Evolutionary conservation across 139 green algal species (phyloP).

Genomic region (Gonium pectorale): DNA sequence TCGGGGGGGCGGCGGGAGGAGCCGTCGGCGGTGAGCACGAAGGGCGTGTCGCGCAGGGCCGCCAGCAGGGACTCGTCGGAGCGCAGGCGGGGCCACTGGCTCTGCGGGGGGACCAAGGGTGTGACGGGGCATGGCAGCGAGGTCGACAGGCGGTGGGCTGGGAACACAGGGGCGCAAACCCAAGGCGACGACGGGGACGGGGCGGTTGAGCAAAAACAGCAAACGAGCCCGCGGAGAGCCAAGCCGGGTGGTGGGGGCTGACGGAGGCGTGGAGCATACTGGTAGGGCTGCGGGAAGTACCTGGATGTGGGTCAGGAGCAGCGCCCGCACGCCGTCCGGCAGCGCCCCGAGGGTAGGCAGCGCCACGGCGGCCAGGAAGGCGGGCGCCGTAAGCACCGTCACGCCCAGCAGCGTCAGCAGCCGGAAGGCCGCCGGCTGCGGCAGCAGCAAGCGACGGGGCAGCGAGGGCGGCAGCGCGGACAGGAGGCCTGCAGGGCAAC

Average conservation of each 20-base stretch:
- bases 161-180: too few relatives aligned
- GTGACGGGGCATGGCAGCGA: too few relatives aligned
- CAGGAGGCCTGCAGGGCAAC: constrained; percentile 54
- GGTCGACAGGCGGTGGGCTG: too few relatives aligned
- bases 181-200: too few relatives aligned
- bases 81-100: constrained; percentile 29
- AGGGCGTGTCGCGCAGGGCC: constrained; percentile 57
- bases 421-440: constrained; percentile 15
- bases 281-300: neutral
- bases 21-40: constrained; percentile 56
- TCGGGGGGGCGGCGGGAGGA: constrained; percentile 28
- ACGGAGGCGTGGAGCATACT: neutral
- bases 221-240: too few relatives aligned
- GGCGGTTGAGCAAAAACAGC: too few relatives aligned
- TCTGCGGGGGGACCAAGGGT: neutral
- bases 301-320: constrained; percentile 55
- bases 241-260: neutral
- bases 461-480: constrained; percentile 29
- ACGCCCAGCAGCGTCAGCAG: constrained; percentile 62
- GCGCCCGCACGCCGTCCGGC: constrained; percentile 20
- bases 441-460: constrained; percentile 37
- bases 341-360: constrained; percentile 53
- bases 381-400: constrained; percentile 30
- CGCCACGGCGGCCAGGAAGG: constrained; percentile 43
- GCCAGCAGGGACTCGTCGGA: constrained; percentile 45